phyloP scores from a whole-genome alignment of 176 grass and related monocot species.

The Aegilops speltoides region DNA sequence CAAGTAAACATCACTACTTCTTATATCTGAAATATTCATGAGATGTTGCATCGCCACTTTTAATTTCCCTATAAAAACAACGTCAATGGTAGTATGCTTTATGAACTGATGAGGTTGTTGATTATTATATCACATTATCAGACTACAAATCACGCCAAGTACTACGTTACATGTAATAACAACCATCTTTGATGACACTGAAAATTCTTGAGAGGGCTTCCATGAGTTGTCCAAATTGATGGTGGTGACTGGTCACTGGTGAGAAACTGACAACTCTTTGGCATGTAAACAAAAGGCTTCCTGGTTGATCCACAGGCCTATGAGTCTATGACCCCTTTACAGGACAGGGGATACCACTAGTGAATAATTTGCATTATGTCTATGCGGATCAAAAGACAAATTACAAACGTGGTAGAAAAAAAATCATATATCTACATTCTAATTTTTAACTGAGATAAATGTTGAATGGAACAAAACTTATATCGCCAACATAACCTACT shows the following conservation, averaged over 20 bases:
- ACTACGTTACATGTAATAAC: neutral
- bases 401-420: neutral
- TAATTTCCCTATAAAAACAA: neutral
- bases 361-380: neutral
- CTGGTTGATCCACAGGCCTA: neutral
- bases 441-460: slow-evolving; percentile 7
- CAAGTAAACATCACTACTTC: neutral
- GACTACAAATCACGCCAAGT: neutral
- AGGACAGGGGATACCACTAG: neutral
- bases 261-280: neutral
- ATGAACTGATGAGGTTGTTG: neutral
- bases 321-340: neutral
- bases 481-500: slow-evolving; percentile 41
- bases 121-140: slow-evolving; percentile 7
- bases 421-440: neutral
- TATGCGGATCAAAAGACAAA: slow-evolving; percentile 5
- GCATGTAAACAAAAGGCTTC: neutral
- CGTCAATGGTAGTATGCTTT: neutral
- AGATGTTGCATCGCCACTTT: neutral
- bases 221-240: slow-evolving; percentile 5
- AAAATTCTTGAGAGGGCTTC: neutral
- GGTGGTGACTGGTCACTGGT: neutral
- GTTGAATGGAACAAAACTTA: neutral
- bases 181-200: slow-evolving; percentile 9
- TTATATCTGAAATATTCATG: neutral